Conservation (phyloP, 257 asterid genomes). For the Ajuga chamaepitys region DNA sequence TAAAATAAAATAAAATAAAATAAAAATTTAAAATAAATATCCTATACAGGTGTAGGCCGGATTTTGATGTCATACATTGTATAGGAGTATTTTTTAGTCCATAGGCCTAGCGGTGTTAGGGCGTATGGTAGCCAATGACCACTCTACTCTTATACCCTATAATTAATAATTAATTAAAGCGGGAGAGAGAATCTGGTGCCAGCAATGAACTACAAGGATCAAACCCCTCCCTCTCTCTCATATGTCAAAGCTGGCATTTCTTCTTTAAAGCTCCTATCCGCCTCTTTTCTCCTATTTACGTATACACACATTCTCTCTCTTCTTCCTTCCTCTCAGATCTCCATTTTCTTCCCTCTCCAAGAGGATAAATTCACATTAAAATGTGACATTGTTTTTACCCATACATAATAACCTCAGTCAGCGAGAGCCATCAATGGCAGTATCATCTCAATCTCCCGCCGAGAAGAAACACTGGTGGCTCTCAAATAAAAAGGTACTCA, state of each 20-base stretch:
- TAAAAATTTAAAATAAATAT: background rate
- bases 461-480: constrained; percentile 97
- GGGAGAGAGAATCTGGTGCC: constrained; percentile 53
- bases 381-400: constrained; percentile 15
- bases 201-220: constrained; percentile 55
- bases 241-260: constrained; percentile 74
- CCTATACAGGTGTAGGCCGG: background rate
- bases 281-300: constrained; percentile 20
- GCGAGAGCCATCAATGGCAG: constrained; percentile 40
- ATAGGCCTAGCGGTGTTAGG: background rate
- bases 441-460: constrained; percentile 36
- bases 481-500: constrained; percentile 60
- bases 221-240: constrained; percentile 31
- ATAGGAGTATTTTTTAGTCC: background rate
- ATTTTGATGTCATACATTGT: background rate
- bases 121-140: constrained; percentile 15
- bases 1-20: background rate
- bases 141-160: background rate
- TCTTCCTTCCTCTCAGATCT: constrained; percentile 15
- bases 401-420: background rate
- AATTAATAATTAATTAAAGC: too few species aligned
- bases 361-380: constrained; percentile 17
- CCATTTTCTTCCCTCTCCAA: constrained; percentile 10
- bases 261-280: constrained; percentile 23
- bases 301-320: background rate